Evolutionary conservation across 2,329 filamentous ascomycete species (phyloP).

Genomic region (Scytalidium lignicola): DNA sequence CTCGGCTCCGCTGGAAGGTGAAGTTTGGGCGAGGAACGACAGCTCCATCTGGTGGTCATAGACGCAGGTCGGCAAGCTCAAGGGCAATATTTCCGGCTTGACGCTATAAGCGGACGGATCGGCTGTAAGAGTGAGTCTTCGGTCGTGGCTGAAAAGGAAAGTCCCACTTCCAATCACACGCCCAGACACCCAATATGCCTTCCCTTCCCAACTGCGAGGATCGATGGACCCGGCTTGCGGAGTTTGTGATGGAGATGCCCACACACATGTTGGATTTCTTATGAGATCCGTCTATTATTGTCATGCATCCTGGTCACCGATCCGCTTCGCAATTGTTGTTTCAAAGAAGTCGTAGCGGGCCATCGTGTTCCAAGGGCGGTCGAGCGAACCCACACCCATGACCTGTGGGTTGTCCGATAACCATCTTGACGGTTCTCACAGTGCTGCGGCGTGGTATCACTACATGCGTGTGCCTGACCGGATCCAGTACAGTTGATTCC

Average conservation of each 20-base stretch:
- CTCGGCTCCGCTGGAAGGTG: neutral
- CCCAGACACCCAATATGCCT: neutral
- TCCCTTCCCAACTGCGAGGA: neutral
- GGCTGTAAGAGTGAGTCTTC: neutral
- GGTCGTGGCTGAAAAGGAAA: neutral
- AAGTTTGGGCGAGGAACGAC: neutral
- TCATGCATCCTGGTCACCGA: neutral
- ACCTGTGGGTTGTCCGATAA: neutral
- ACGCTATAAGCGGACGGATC: neutral
- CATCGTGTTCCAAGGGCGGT: neutral
- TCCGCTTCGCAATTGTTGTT: neutral
- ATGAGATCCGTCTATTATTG: too few relatives aligned
- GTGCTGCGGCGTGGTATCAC: neutral
- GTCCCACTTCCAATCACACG: neutral
- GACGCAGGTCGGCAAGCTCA: neutral
- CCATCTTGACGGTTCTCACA: neutral
- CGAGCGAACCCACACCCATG: neutral
- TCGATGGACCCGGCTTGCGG: neutral
- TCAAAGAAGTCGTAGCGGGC: too few relatives aligned
- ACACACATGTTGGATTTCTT: too few relatives aligned
- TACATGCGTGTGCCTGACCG: neutral
- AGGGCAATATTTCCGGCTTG: neutral
- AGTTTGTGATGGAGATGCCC: too few relatives aligned
- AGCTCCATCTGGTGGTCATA: neutral
- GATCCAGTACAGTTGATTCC: neutral